Evolutionary conservation across 169 alveolate species (phyloP).

Genomic region (Ichthyophthirius multifiliis): DNA sequence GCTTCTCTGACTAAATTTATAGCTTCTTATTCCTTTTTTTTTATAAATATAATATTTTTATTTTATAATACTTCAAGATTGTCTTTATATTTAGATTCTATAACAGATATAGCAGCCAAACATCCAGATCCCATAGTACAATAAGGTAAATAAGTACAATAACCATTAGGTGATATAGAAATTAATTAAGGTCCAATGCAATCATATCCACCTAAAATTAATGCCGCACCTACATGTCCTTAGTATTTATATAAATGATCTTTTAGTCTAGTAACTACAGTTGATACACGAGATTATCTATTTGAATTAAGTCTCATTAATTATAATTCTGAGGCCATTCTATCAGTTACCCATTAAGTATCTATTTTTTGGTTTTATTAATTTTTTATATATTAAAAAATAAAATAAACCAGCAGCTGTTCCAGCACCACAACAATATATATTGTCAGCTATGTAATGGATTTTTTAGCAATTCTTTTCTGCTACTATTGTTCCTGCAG

Average conservation of each 20-base stretch:
- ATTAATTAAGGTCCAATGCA: conserved; percentile 94
- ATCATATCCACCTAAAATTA: conserved; percentile 98
- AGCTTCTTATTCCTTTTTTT: conserved; percentile 84
- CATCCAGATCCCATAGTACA: conserved; percentile 99
- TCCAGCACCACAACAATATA: conserved; percentile 98
- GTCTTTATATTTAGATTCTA: conserved; percentile 94
- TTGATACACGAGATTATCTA: conserved; percentile 86
- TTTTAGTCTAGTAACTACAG: conserved; percentile 17
- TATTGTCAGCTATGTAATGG: conserved; percentile 94
- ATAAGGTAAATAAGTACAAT: conserved; percentile 88
- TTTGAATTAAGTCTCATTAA: conserved; percentile 92
- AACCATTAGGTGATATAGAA: conserved; percentile 96
- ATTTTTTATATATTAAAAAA: too few species aligned
- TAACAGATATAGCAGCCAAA: conserved; percentile 95
- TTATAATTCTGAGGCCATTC: conserved; percentile 66
- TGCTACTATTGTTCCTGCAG: conserved; percentile 97
- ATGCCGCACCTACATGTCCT: conserved; percentile 96
- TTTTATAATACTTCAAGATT: conserved; percentile 70
- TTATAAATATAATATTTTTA: neutral
- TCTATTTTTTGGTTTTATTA: neutral
- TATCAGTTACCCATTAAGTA: conserved; percentile 17
- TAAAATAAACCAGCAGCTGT: conserved; percentile 38
- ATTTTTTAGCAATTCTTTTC: conserved; percentile 96
- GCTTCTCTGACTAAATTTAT: conserved; percentile 89
- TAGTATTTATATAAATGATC: conserved; percentile 70